Evolutionary conservation across 257 asterid genomes (phyloP).

Genomic region (Lithospermum erythrorhizon): DNA sequence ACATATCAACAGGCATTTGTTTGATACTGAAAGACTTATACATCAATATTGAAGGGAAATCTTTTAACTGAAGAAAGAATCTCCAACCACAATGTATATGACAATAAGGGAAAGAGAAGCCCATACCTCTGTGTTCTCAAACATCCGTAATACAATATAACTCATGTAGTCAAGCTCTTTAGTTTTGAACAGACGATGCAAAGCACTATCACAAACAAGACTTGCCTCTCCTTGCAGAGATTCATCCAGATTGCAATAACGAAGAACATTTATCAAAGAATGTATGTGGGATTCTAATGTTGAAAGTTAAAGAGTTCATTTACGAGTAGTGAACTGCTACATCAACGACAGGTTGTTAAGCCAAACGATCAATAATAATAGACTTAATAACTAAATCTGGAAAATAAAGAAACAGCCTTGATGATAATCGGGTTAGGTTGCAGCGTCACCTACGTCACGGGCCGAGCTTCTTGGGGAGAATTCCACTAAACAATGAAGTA

Average conservation of each 20-base stretch:
- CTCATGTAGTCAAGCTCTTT: constrained; percentile 99
- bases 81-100: background rate
- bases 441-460: too few species aligned
- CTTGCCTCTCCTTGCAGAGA: constrained; percentile 81
- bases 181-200: constrained; percentile 70
- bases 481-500: too few species aligned
- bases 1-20: background rate
- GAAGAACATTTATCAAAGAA: constrained; percentile 94
- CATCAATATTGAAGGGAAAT: background rate
- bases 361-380: too few species aligned
- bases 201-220: constrained; percentile 68
- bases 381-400: too few species aligned
- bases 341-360: too few species aligned
- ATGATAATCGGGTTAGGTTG: too few species aligned
- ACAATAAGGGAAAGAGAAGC: constrained; percentile 11
- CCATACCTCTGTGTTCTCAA: constrained; percentile 80
- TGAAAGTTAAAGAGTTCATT: too few species aligned
- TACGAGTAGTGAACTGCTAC: too few species aligned
- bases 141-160: constrained; percentile 81
- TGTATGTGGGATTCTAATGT: constrained; percentile 99
- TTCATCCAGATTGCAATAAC: constrained; percentile 92
- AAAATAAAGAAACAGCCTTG: too few species aligned
- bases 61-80: background rate
- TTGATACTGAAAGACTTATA: background rate
- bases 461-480: too few species aligned